phyloP scores from a whole-genome alignment of 352 stramenopile species.

The Globisporangium uncinulatum region DNA sequence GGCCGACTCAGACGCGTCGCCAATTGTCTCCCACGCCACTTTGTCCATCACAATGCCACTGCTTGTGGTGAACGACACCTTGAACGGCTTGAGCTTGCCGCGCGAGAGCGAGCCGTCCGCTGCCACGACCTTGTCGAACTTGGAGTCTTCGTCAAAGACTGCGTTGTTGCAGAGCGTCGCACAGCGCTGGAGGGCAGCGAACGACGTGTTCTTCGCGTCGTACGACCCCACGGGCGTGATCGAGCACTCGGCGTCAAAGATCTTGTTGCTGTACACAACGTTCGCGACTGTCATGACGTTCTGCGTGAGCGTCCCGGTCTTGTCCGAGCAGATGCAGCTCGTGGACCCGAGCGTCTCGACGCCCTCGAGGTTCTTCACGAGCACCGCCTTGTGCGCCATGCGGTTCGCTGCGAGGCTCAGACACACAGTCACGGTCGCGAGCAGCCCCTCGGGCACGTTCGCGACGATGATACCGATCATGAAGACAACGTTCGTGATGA shows the following conservation, averaged over 20 bases:
- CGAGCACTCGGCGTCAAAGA: constrained; percentile 74
- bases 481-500: constrained; percentile 42
- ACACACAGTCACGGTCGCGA: constrained; percentile 79
- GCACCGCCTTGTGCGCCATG: constrained; percentile 64
- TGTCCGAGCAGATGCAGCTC: constrained; percentile 89
- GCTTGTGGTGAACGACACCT: constrained; percentile 35
- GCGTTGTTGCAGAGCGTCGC: constrained; percentile 76
- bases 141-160: constrained; percentile 77
- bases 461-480: constrained; percentile 21
- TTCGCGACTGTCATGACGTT: constrained; percentile 90
- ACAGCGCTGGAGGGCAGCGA: constrained; percentile 53
- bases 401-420: constrained; percentile 68
- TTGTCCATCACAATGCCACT: constrained; percentile 40
- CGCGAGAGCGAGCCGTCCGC: constrained; percentile 36
- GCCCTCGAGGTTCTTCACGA: constrained; percentile 83
- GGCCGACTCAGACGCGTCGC: constrained; percentile 70
- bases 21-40: constrained; percentile 28
- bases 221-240: constrained; percentile 44
- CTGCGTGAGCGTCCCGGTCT: constrained; percentile 85
- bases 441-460: constrained; percentile 81
- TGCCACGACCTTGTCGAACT: constrained; percentile 56
- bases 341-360: constrained; percentile 83
- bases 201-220: constrained; percentile 30
- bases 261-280: constrained; percentile 64
- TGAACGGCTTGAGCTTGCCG: constrained; percentile 54